Evolutionary conservation across 345 rosid genomes (phyloP).

Genomic region (Cardamine chenopodiifolia): DNA sequence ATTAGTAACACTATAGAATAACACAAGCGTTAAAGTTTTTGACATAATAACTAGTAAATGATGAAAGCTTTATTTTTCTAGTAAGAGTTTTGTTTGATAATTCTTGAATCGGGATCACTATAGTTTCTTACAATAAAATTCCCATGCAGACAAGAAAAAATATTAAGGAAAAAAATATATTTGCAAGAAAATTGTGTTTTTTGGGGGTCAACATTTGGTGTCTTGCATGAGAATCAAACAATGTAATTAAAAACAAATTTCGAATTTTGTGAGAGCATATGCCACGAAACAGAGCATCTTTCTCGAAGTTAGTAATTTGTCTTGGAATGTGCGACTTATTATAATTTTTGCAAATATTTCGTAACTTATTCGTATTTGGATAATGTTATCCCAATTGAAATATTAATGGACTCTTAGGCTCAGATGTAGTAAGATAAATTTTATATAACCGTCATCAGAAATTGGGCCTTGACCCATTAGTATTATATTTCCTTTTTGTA

Average conservation of each 20-base stretch:
- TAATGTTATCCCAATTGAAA: neutral
- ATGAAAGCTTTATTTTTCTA: too few relatives aligned
- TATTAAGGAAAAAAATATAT: neutral
- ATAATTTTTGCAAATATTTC: neutral
- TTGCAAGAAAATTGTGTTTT: neutral
- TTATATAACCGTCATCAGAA: too few relatives aligned
- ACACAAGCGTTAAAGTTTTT: neutral
- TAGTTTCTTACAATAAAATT: too few relatives aligned
- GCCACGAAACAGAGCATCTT: slow-evolving; percentile 44
- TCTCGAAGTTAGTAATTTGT: slow-evolving; percentile 33
- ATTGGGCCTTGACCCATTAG: slow-evolving; percentile 26
- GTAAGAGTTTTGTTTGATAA: neutral
- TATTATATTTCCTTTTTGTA: too few relatives aligned
- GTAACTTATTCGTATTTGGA: neutral
- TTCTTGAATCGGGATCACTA: neutral
- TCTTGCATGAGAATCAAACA: slow-evolving; percentile 11
- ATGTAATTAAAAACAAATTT: neutral
- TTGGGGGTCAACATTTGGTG: neutral
- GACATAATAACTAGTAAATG: neutral
- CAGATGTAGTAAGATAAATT: neutral
- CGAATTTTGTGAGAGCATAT: slow-evolving; percentile 26
- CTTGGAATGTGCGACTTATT: slow-evolving; percentile 19
- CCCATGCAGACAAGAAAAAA: neutral
- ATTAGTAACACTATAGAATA: neutral
- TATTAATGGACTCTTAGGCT: slow-evolving; percentile 17